Percentiles rank a stretch among this genome's conserved stretches.
Evolutionary conservation across 163 green algal species (phyloP).

Genomic region (Prototheca cutis): DNA sequence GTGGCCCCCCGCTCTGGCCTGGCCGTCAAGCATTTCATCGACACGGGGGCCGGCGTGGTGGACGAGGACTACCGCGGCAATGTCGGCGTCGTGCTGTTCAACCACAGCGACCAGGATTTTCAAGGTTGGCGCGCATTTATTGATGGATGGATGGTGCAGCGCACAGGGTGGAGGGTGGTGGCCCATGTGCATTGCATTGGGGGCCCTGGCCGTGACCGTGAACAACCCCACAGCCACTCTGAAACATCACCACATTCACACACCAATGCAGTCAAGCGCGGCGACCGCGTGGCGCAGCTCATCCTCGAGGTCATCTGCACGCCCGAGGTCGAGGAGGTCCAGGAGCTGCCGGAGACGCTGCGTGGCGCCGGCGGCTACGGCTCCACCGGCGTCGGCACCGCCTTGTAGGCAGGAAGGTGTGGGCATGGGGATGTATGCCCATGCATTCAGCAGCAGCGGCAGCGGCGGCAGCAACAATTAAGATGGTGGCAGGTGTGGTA

Average conservation of each 20-base stretch:
- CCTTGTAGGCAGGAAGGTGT: too few relatives aligned
- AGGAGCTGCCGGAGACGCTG: slow-evolving; percentile 74
- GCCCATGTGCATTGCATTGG: too few relatives aligned
- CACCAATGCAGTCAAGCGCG: slow-evolving; percentile 58
- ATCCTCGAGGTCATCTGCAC: slow-evolving; percentile 92
- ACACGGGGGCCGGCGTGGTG: slow-evolving; percentile 91
- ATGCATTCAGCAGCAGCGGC: too few relatives aligned
- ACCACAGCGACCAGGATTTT: slow-evolving; percentile 85
- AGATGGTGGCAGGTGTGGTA: too few relatives aligned
- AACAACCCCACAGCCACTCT: too few relatives aligned
- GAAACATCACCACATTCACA: not conserved
- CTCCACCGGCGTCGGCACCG: slow-evolving; percentile 63
- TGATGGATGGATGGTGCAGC: too few relatives aligned
- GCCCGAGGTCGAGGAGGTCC: slow-evolving; percentile 82
- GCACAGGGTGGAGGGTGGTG: too few relatives aligned
- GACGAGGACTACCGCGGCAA: slow-evolving; percentile 93
- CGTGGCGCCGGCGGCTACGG: slow-evolving; percentile 86
- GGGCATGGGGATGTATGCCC: too few relatives aligned
- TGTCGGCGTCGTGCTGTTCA: slow-evolving; percentile 96
- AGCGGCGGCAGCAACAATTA: too few relatives aligned
- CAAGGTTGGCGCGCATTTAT: too few relatives aligned
- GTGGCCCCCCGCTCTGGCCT: slow-evolving; percentile 90
- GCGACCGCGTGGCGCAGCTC: slow-evolving; percentile 92
- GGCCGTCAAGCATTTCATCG: slow-evolving; percentile 94
- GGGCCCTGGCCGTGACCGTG: too few relatives aligned